These are phyloP conservation scores for Deinandra increscens DNA, from an alignment of 129 eudicot genomes.

Conservation along the genomic window DNA sequence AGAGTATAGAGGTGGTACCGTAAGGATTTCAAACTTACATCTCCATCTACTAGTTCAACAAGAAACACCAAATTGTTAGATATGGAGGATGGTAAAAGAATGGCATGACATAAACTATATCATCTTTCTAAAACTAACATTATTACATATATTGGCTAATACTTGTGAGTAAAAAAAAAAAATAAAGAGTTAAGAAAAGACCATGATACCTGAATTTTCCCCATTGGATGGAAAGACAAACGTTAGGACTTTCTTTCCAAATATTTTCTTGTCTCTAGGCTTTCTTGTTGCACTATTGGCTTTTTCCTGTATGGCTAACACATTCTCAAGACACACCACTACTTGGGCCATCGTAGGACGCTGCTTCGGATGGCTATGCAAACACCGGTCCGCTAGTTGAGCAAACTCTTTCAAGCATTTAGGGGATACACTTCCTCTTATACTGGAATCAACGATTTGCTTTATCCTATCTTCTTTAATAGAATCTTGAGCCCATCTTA, in stretches of 20 bases:
- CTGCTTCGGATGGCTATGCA: conserved; percentile 20
- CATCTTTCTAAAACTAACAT: too few relatives aligned
- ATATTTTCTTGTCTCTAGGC: not conserved
- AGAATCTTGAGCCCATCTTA: too few relatives aligned
- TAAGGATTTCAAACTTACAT: too few relatives aligned
- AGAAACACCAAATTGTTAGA: too few relatives aligned
- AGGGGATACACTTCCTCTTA: conserved; percentile 26
- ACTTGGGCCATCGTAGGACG: conserved; percentile 30
- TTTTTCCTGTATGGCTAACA: conserved; percentile 18
- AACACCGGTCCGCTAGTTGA: conserved; percentile 28
- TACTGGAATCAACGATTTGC: too few relatives aligned
- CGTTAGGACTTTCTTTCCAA: not conserved
- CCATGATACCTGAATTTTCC: not conserved
- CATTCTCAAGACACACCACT: conserved; percentile 28
- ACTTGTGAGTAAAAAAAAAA: not conserved
- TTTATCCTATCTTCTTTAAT: too few relatives aligned
- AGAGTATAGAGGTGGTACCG: too few relatives aligned
- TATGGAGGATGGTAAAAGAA: too few relatives aligned
- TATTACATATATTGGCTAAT: too few relatives aligned
- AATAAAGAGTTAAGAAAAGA: not conserved
- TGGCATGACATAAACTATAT: too few relatives aligned
- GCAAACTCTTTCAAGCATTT: conserved; percentile 34
- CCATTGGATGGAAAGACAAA: not conserved
- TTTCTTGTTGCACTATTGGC: not conserved
- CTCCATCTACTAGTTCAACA: not conserved